A percentile compares a stretch with the other conserved stretches of the same genome.
Evolutionary conservation across 1,284 basidiomycete genomes (phyloP).

Genomic region (Tylopilus orsonianus): DNA sequence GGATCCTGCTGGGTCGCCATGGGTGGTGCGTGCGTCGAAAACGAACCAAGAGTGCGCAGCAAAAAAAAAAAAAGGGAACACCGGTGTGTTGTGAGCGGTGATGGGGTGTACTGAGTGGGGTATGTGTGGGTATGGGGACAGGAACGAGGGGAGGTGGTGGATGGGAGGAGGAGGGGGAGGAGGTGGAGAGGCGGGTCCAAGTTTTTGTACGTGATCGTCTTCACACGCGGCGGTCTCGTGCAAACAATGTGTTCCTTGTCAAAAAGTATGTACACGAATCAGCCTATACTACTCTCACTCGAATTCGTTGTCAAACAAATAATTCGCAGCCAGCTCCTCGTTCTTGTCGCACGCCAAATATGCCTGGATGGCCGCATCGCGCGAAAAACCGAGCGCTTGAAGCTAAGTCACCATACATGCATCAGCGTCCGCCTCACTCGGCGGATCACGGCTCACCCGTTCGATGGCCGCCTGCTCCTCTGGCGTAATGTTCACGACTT

Average conservation of each 20-base stretch:
- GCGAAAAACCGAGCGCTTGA: constrained; percentile 82
- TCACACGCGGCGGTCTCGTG: constrained; percentile 34
- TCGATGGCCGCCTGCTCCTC: constrained; percentile 87
- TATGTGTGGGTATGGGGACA: constrained; percentile 30
- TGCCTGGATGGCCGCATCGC: constrained; percentile 78
- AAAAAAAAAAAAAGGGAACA: constrained; percentile 5
- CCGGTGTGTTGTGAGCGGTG: background rate
- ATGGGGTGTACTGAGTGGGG: constrained; percentile 1
- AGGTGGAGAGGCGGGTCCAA: constrained; percentile 20
- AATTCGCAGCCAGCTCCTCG: constrained; percentile 93
- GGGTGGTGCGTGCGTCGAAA: constrained; percentile 4
- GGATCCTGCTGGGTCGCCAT: constrained; percentile 28
- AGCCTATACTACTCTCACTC: background rate
- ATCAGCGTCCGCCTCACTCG: constrained; percentile 7
- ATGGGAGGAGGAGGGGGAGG: constrained; percentile 16
- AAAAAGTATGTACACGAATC: constrained; percentile 1
- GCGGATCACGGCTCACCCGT: constrained; percentile 55
- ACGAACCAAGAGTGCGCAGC: too few relatives aligned
- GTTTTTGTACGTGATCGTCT: constrained; percentile 37
- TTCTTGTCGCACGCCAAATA: constrained; percentile 94
- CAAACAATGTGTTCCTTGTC: constrained; percentile 29
- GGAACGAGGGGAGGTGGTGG: constrained; percentile 12
- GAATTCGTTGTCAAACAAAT: constrained; percentile 59
- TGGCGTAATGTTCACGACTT: constrained; percentile 75
- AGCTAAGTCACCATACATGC: constrained; percentile 62